Evolutionary conservation across 495 filamentous ascomycete species (phyloP).

Genomic region (Saxispiralis lemnorum): DNA sequence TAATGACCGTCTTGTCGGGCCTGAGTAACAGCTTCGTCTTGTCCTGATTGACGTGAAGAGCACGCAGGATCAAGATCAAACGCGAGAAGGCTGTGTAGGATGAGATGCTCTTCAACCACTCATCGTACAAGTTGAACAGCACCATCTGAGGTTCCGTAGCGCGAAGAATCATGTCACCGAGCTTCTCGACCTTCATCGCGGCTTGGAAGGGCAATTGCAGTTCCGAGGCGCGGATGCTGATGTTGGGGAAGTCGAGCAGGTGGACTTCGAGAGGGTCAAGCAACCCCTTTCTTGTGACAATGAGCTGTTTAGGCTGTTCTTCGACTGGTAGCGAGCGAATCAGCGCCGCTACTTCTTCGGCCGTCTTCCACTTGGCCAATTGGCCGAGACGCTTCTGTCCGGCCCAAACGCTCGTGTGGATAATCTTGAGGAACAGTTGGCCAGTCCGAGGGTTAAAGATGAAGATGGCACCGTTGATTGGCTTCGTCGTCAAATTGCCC

Average conservation of each 20-base stretch:
- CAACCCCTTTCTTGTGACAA: conserved; percentile 93
- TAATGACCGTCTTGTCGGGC: conserved; percentile 97
- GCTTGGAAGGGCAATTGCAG: conserved; percentile 97
- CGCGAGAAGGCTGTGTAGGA: conserved; percentile 98
- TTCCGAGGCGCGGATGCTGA: conserved; percentile 95
- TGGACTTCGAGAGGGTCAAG: conserved; percentile 96
- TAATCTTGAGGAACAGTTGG: conserved; percentile 97
- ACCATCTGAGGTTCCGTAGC: conserved; percentile 99
- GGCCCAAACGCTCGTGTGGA: conserved; percentile 98
- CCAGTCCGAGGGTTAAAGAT: conserved; percentile 98
- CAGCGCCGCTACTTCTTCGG: conserved; percentile 95
- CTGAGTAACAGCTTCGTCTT: conserved; percentile 94
- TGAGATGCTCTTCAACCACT: conserved; percentile 96
- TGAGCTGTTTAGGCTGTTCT: conserved; percentile 97
- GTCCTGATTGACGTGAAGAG: conserved; percentile 92
- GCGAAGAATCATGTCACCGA: conserved; percentile 96
- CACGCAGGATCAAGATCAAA: conserved; percentile 83
- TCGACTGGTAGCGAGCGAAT: conserved; percentile 95
- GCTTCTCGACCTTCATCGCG: conserved; percentile 98
- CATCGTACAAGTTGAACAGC: conserved; percentile 96
- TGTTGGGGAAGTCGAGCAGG: conserved; percentile 95
- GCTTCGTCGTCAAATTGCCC: conserved; percentile 96
- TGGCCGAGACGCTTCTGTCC: conserved; percentile 98
- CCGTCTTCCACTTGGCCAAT: conserved; percentile 98
- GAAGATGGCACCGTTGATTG: conserved; percentile 99